Conservation (phyloP, 2,329 filamentous ascomycete species). For the Aspergillus aculeatinus region DNA sequence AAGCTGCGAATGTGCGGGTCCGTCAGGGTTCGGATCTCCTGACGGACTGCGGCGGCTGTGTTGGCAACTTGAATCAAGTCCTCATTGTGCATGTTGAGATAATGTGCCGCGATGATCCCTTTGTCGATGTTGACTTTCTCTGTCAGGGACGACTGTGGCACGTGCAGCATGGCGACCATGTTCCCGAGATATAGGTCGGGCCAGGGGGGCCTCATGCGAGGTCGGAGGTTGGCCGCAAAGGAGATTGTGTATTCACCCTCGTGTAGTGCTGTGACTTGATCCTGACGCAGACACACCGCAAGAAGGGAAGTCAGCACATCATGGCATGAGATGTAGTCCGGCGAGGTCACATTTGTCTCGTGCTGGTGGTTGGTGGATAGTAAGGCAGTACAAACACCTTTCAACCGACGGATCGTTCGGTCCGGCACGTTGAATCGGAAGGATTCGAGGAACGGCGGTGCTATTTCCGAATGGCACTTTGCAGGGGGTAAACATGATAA, state of each 20-base stretch:
- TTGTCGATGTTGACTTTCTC: neutral
- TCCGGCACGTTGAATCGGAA: neutral
- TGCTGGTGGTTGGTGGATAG: neutral
- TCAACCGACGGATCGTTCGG: neutral
- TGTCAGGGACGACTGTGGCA: neutral
- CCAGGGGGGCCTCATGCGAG: neutral
- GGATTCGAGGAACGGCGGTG: neutral
- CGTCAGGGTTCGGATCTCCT: neutral
- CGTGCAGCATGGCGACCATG: neutral
- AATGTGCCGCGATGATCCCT: neutral
- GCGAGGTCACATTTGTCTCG: too few species aligned
- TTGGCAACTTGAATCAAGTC: neutral
- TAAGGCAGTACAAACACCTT: neutral
- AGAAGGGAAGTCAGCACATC: conserved; percentile 1
- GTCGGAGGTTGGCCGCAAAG: neutral
- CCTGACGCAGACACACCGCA: neutral
- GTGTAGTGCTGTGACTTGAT: neutral
- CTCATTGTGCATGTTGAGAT: neutral
- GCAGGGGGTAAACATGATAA: neutral
- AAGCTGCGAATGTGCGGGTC: neutral
- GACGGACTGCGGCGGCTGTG: neutral
- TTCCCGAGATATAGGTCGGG: neutral
- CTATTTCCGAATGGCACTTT: neutral
- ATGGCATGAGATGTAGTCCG: neutral
- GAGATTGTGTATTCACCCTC: neutral